These are phyloP conservation scores for Rhodotorula paludigena DNA, from an alignment of 768 basidiomycete genomes.

Conservation along the genomic window DNA sequence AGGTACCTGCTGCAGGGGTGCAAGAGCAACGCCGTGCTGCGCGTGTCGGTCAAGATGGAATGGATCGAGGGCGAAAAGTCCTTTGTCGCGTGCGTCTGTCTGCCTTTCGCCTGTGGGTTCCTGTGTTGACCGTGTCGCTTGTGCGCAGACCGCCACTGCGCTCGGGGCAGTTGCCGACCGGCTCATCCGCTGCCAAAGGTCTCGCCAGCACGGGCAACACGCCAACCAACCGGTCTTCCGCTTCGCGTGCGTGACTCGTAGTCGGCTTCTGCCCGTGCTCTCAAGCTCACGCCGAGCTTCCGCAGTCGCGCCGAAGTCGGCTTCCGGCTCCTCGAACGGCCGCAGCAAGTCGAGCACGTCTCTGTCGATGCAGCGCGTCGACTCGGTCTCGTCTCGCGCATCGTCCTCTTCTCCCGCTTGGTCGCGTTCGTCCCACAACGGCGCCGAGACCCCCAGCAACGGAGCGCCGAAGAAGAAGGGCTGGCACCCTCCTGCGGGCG, in stretches of 20 bases:
- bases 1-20: constrained; percentile 38
- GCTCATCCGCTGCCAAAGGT: neutral
- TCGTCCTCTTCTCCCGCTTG: neutral
- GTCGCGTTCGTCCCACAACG: neutral
- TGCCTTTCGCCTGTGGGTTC: neutral
- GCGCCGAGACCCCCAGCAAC: neutral
- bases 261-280: neutral
- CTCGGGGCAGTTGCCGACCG: neutral
- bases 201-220: constrained; percentile 4
- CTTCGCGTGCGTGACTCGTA: constrained; percentile 8
- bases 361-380: constrained; percentile 1
- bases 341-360: neutral
- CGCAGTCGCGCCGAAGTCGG: neutral
- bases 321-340: neutral
- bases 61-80: constrained; percentile 35
- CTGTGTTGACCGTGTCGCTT: neutral
- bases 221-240: constrained; percentile 12
- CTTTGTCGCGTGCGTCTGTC: constrained; percentile 33
- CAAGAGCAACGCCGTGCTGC: constrained; percentile 41
- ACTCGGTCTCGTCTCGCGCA: constrained; percentile 19
- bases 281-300: neutral
- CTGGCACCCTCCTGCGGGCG: neutral
- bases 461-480: neutral
- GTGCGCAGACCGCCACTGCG: constrained; percentile 15
- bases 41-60: constrained; percentile 42